These are phyloP conservation scores for Aspergillus hancockii DNA, from an alignment of 495 filamentous ascomycete species.

Conservation along the genomic window DNA sequence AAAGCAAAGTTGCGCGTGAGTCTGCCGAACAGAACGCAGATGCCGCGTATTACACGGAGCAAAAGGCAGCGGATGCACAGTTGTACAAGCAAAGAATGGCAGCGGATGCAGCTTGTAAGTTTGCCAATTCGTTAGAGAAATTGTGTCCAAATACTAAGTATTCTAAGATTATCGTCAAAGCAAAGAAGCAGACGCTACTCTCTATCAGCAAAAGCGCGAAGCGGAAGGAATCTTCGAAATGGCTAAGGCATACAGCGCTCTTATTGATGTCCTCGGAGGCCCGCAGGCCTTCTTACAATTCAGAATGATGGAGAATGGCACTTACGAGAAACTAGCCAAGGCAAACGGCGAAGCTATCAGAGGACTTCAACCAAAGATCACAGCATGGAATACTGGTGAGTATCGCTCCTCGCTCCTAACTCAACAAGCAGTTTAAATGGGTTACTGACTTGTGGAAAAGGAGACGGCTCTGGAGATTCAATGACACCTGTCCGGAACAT, in stretches of 20 bases:
- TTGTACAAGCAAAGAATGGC: conserved; percentile 57
- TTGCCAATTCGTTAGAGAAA: conserved; percentile 21
- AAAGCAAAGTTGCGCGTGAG: conserved; percentile 72
- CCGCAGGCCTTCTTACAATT: conserved; percentile 73
- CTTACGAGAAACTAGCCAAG: conserved; percentile 40
- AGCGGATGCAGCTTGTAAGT: conserved; percentile 53
- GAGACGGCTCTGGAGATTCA: conserved; percentile 36
- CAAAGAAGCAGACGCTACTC: conserved; percentile 63
- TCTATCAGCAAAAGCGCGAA: conserved; percentile 64
- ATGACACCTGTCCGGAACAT: conserved; percentile 56
- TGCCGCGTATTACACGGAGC: conserved; percentile 49
- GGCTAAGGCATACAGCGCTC: conserved; percentile 71
- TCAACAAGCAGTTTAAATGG: background rate
- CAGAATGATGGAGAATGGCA: conserved; percentile 54
- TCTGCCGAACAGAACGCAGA: conserved; percentile 73
- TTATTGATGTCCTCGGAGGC: conserved; percentile 72
- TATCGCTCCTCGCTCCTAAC: conserved; percentile 10
- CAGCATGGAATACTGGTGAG: conserved; percentile 75
- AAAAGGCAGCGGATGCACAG: conserved; percentile 57
- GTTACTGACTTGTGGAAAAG: conserved; percentile 18
- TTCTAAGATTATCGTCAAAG: conserved; percentile 35
- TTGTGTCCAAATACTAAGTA: conserved; percentile 31
- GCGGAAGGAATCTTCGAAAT: conserved; percentile 73
- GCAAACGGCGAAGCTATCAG: conserved; percentile 64
- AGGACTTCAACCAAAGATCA: conserved; percentile 84